Evolutionary conservation across 768 basidiomycete genomes (phyloP).

Genomic region (Hydnomerulius pinastri): DNA sequence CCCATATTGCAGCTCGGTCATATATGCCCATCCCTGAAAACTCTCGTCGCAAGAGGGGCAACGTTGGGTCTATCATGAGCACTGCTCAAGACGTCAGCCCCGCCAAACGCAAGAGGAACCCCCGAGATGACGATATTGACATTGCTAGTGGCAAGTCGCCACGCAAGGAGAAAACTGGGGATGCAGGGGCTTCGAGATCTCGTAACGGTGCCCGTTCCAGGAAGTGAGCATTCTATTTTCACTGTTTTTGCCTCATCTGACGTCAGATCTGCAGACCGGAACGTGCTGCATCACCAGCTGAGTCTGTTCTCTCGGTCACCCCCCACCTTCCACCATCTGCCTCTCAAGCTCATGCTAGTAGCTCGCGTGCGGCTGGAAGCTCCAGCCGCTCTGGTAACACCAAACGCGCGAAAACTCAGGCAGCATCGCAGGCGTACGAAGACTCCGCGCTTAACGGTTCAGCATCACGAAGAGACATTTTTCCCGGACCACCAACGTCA

Average conservation of each 20-base stretch:
- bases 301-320: constrained; percentile 72
- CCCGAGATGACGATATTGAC: constrained; percentile 68
- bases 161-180: constrained; percentile 57
- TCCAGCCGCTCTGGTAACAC: constrained; percentile 33
- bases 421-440: constrained; percentile 39
- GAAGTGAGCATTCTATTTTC: constrained; percentile 48
- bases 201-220: constrained; percentile 57
- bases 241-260: not conserved
- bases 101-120: constrained; percentile 59
- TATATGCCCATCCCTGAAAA: constrained; percentile 71
- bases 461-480: constrained; percentile 42
- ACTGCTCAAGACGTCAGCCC: constrained; percentile 60
- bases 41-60: constrained; percentile 62
- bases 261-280: constrained; percentile 47
- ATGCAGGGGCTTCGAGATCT: constrained; percentile 43
- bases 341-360: constrained; percentile 27
- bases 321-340: constrained; percentile 55
- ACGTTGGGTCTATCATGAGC: constrained; percentile 54
- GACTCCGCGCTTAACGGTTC: constrained; percentile 44
- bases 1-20: constrained; percentile 70
- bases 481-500: constrained; percentile 52
- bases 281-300: constrained; percentile 68
- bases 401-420: constrained; percentile 46
- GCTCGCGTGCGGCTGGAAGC: constrained; percentile 30
- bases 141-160: constrained; percentile 52